A percentile compares a stretch with the other conserved stretches of the same genome.
These are phyloP conservation scores for Peronospora farinosa DNA, from an alignment of 352 stramenopile genomes.

Conservation along the genomic window DNA sequence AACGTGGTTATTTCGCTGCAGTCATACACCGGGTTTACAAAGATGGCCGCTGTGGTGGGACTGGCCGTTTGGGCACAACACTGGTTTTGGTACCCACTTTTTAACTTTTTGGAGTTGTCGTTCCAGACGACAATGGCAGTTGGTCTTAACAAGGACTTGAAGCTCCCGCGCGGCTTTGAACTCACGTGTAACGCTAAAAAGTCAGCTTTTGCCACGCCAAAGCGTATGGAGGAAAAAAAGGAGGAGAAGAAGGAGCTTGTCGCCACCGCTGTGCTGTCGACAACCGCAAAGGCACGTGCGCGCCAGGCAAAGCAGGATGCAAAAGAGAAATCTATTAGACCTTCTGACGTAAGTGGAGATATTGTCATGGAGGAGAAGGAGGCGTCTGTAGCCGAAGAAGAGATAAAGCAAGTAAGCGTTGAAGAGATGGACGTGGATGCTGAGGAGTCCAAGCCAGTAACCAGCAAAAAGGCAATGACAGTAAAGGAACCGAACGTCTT, in stretches of 20 bases:
- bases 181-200: conserved; percentile 92
- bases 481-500: conserved; percentile 91
- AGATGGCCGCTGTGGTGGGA: conserved; percentile 95
- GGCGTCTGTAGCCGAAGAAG: conserved; percentile 29
- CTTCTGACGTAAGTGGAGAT: conserved; percentile 41
- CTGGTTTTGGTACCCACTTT: conserved; percentile 99
- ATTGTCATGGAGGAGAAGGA: conserved; percentile 53
- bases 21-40: conserved; percentile 95
- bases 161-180: conserved; percentile 94
- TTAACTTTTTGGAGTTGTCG: conserved; percentile 96
- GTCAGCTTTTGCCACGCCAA: conserved; percentile 95
- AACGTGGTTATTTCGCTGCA: conserved; percentile 96
- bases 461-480: conserved; percentile 45
- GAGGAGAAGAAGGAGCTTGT: conserved; percentile 98
- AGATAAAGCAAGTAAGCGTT: conserved; percentile 35
- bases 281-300: conserved; percentile 94
- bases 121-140: conserved; percentile 95
- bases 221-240: conserved; percentile 98
- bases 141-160: conserved; percentile 96
- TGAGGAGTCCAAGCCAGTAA: conserved; percentile 40
- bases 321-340: conserved; percentile 64
- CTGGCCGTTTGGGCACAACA: conserved; percentile 97
- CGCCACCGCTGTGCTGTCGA: conserved; percentile 95
- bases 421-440: conserved; percentile 75
- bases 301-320: conserved; percentile 89